These are phyloP conservation scores for Trifolium dubium DNA, from an alignment of 306 rosid species.

Conservation along the genomic window DNA sequence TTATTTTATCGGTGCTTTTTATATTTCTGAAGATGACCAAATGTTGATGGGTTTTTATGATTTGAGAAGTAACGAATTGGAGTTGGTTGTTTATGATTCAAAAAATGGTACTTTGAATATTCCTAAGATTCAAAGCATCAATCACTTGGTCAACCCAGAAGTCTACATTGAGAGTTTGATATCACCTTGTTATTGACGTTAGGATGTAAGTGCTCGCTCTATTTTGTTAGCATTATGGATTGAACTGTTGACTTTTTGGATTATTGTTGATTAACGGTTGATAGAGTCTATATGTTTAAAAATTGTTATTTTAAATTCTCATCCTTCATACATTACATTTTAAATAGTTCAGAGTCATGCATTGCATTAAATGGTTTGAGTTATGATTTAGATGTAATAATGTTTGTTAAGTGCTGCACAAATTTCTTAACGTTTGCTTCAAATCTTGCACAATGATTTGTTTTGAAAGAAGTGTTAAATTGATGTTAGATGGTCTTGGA, in stretches of 20 bases:
- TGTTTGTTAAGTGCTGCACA: neutral
- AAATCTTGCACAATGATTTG: no score
- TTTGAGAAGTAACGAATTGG: neutral
- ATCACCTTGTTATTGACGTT: neutral
- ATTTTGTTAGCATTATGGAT: no score
- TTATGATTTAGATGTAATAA: no score
- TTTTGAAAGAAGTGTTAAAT: no score
- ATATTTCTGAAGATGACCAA: neutral
- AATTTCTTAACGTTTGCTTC: neutral
- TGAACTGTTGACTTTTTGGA: neutral
- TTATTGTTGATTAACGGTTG: neutral
- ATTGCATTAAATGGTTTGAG: neutral
- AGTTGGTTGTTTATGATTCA: neutral
- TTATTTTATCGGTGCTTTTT: no score
- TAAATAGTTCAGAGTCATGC: neutral
- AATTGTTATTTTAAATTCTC: no score
- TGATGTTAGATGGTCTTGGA: no score
- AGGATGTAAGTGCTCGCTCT: neutral
- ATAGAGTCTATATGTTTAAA: neutral
- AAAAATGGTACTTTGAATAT: neutral
- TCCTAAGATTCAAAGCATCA: neutral
- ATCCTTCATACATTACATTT: no score
- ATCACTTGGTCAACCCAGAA: rapidly evolving
- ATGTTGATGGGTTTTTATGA: no score
- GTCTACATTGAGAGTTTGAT: neutral